phyloP scores from a whole-genome alignment of 2,329 filamentous ascomycete genomes.

The Colletotrichum lentis region DNA sequence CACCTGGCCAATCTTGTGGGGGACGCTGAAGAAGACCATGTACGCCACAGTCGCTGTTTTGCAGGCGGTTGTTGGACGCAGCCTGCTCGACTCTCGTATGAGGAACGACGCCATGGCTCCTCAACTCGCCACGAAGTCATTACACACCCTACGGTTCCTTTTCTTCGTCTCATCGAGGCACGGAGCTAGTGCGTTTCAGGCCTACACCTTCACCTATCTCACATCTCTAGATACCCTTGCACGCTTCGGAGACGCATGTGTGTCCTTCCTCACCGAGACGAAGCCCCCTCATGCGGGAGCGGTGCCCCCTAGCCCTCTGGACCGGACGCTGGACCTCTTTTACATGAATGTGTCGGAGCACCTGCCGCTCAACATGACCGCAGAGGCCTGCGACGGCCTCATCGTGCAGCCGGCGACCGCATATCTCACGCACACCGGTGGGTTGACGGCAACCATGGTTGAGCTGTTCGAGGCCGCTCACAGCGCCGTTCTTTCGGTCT shows the following conservation, averaged over 20 bases:
- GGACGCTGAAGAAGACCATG: constrained; percentile 75
- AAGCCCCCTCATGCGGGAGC: constrained; percentile 57
- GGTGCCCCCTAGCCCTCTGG: constrained; percentile 68
- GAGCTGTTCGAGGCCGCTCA: constrained; percentile 88
- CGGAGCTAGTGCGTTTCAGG: constrained; percentile 78
- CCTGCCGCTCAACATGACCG: constrained; percentile 74
- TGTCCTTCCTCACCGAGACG: constrained; percentile 72
- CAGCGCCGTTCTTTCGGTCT: constrained; percentile 79
- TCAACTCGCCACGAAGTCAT: constrained; percentile 71
- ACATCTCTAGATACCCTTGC: constrained; percentile 83
- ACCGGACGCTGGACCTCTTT: constrained; percentile 81
- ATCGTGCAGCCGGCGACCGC: constrained; percentile 77
- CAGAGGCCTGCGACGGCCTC: constrained; percentile 73
- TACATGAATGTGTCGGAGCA: constrained; percentile 89
- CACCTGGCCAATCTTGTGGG: constrained; percentile 78
- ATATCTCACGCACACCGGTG: constrained; percentile 67
- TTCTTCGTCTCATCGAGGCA: constrained; percentile 83
- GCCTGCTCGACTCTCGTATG: constrained; percentile 60
- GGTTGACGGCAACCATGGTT: constrained; percentile 56
- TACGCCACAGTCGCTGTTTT: constrained; percentile 79
- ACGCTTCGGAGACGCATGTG: constrained; percentile 71
- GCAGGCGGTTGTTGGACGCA: constrained; percentile 75
- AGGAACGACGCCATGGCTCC: constrained; percentile 61
- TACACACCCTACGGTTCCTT: constrained; percentile 78
- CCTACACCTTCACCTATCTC: constrained; percentile 84